phyloP scores from a whole-genome alignment of 1,139 yeast genomes.

The Kodamaea ohmeri region DNA sequence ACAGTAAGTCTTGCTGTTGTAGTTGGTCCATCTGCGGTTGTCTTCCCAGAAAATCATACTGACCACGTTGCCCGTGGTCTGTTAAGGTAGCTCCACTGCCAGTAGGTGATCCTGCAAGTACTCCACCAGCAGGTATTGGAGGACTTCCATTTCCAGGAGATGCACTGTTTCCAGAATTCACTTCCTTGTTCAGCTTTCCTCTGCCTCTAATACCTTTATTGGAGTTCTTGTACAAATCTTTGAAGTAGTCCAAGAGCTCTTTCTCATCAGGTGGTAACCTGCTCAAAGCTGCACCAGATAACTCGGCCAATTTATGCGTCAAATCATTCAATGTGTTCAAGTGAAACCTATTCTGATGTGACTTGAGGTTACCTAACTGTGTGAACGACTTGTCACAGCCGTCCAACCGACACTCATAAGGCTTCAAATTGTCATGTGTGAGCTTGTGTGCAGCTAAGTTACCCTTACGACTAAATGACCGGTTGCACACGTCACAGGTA shows the following conservation, averaged over 20 bases:
- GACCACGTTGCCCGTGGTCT: conserved; percentile 6
- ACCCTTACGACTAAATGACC: conserved; percentile 83
- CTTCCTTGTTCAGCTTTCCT: conserved; percentile 47
- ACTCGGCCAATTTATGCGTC: conserved; percentile 62
- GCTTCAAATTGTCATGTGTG: conserved; percentile 78
- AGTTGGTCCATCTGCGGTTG: conserved; percentile 1
- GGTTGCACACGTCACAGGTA: conserved; percentile 67
- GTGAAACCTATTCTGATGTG: conserved; percentile 91
- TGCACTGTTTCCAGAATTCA: not conserved
- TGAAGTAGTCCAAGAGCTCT: conserved; percentile 71
- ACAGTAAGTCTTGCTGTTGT: conserved; percentile 2
- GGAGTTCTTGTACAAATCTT: conserved; percentile 77
- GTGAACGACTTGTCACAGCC: conserved; percentile 83
- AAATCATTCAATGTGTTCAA: conserved; percentile 62
- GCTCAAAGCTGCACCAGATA: conserved; percentile 45
- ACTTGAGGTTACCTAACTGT: conserved; percentile 87
- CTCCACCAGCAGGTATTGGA: conserved; percentile 11
- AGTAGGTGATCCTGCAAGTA: conserved; percentile 11
- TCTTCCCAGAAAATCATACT: conserved; percentile 11
- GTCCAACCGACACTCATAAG: conserved; percentile 77
- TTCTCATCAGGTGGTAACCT: conserved; percentile 60
- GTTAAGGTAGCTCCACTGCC: not conserved
- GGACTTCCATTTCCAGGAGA: conserved; percentile 7
- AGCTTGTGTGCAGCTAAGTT: conserved; percentile 82
- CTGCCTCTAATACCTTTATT: conserved; percentile 91